These are phyloP conservation scores for Apiotrichum montevideense DNA, from an alignment of 1,284 basidiomycete species.

Conservation along the genomic window DNA sequence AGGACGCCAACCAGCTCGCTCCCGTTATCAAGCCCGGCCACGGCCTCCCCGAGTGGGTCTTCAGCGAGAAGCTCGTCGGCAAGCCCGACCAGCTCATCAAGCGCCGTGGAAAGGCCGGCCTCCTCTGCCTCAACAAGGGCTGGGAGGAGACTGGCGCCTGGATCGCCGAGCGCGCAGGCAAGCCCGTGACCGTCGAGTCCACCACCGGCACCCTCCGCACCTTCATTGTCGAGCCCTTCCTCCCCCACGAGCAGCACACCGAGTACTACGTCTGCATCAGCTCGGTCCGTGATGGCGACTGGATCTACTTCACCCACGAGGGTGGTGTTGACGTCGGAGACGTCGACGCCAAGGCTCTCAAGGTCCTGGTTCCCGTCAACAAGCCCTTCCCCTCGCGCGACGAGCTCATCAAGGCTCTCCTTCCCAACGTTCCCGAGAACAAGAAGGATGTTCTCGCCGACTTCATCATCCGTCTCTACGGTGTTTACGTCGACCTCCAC, in stretches of 20 bases:
- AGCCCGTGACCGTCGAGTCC: constrained; percentile 86
- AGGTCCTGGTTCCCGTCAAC: constrained; percentile 75
- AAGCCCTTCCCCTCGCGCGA: constrained; percentile 72
- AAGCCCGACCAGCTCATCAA: constrained; percentile 99
- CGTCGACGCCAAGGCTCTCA: constrained; percentile 94
- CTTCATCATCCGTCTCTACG: constrained; percentile 92
- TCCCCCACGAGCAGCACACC: constrained; percentile 86
- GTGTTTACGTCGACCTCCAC: constrained; percentile 94
- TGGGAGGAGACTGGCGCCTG: constrained; percentile 81
- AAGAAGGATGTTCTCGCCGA: constrained; percentile 86
- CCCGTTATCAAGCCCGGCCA: constrained; percentile 56
- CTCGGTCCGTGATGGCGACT: constrained; percentile 89
- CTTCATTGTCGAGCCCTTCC: constrained; percentile 98
- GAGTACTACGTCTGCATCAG: constrained; percentile 99
- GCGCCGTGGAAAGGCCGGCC: constrained; percentile 95
- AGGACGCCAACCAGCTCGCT: constrained; percentile 71
- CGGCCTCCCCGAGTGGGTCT: constrained; percentile 76
- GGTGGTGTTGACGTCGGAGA: constrained; percentile 98
- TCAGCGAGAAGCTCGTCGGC: constrained; percentile 76
- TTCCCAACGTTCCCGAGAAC: constrained; percentile 66
- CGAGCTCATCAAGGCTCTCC: constrained; percentile 65
- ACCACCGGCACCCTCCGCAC: constrained; percentile 91
- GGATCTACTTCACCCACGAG: constrained; percentile 97
- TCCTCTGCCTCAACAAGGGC: constrained; percentile 87
- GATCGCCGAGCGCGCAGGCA: constrained; percentile 86